A percentile compares a stretch with the other conserved stretches of the same genome.
These are phyloP conservation scores for Mycena floridula DNA, from an alignment of 768 basidiomycete genomes.

Conservation along the genomic window DNA sequence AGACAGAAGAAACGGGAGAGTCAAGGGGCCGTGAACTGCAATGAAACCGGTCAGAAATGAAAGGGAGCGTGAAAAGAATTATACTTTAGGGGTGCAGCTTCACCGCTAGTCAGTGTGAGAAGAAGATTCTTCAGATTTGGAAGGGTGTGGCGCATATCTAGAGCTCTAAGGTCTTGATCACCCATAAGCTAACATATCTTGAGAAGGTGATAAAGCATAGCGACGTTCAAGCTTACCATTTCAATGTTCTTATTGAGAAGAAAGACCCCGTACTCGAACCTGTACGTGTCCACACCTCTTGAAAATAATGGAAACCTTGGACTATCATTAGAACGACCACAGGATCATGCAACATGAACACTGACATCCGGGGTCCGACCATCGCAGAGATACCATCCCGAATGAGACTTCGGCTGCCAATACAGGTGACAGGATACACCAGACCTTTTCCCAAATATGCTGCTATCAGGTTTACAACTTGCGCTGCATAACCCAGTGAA, in stretches of 20 bases:
- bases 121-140: conserved; percentile 94
- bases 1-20: conserved; percentile 18
- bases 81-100: conserved; percentile 33
- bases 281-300: conserved; percentile 91
- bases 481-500: conserved; percentile 85
- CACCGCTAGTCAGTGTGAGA: conserved; percentile 76
- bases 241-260: conserved; percentile 97
- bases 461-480: conserved; percentile 78
- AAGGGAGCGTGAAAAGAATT: conserved; percentile 8
- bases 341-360: conserved; percentile 7
- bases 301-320: conserved; percentile 91
- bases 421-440: conserved; percentile 85
- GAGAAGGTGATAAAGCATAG: not conserved
- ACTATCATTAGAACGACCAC: conserved; percentile 3
- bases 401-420: conserved; percentile 87
- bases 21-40: conserved; percentile 11
- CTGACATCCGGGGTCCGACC: conserved; percentile 91
- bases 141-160: conserved; percentile 93
- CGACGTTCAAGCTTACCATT: conserved; percentile 46
- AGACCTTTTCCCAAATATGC: conserved; percentile 70
- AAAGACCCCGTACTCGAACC: conserved; percentile 97
- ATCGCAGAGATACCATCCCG: conserved; percentile 91
- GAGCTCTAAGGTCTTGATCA: conserved; percentile 78
- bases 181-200: conserved; percentile 66
- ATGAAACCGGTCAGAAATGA: conserved; percentile 13